Conservation (phyloP, 2,329 filamentous ascomycete species). For the Claviceps humidiphila region DNA sequence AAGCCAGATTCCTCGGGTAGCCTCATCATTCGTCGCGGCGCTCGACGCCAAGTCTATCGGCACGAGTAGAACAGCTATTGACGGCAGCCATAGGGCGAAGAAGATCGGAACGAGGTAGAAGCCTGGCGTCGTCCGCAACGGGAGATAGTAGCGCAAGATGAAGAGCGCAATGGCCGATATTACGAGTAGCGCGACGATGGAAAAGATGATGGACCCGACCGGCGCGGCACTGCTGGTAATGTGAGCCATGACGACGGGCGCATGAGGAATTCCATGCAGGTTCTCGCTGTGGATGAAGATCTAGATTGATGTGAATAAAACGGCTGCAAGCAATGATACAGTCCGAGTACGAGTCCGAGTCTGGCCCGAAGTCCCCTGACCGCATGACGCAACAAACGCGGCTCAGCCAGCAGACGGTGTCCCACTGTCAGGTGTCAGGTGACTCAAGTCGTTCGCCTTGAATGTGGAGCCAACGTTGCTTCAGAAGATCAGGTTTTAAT, state of each 20-base stretch:
- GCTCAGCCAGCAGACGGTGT: background rate
- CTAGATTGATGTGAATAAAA: background rate
- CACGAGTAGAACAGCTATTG: conserved; percentile 80
- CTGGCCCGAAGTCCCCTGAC: background rate
- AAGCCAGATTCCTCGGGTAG: conserved; percentile 74
- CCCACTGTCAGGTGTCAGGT: background rate
- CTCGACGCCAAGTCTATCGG: conserved; percentile 91
- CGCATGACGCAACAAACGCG: conserved; percentile 7
- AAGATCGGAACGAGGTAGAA: conserved; percentile 90
- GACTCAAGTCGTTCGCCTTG: conserved; percentile 5
- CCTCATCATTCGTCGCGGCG: conserved; percentile 56
- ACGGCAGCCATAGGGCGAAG: conserved; percentile 85
- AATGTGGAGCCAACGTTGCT: conserved; percentile 3
- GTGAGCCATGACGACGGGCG: conserved; percentile 34
- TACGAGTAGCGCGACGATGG: conserved; percentile 54
- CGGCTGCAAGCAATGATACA: no score
- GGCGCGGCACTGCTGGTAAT: conserved; percentile 42
- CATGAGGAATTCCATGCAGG: conserved; percentile 16
- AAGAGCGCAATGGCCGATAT: conserved; percentile 70
- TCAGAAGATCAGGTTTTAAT: conserved; percentile 11
- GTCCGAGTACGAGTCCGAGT: no score
- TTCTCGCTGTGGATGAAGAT: background rate
- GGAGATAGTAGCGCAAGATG: conserved; percentile 79
- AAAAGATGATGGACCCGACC: conserved; percentile 69
- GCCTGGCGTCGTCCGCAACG: conserved; percentile 76